Conservation (phyloP, 331 rosid genomes). For the Pyracantha coccinea region DNA sequence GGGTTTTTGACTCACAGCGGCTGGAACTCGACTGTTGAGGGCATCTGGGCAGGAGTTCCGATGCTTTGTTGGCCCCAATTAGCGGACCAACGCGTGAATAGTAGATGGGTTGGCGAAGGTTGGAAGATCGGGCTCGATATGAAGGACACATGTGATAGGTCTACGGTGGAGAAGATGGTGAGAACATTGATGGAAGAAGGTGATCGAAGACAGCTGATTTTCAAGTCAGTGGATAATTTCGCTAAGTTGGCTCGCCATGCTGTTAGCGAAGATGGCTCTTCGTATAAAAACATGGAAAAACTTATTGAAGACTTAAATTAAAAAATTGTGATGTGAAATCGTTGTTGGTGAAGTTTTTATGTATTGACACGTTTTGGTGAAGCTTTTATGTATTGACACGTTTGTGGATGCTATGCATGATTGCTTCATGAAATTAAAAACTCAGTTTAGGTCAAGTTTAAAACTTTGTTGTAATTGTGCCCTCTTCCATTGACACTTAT, state of each 20-base stretch:
- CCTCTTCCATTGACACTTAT: too few species aligned
- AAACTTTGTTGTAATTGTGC: too few species aligned
- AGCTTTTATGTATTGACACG: too few species aligned
- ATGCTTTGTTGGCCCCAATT: slow-evolving; percentile 5
- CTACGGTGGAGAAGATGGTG: background rate
- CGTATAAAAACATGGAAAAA: slow-evolving; percentile 4
- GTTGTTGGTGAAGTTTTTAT: too few species aligned
- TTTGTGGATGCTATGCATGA: too few species aligned
- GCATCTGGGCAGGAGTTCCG: background rate
- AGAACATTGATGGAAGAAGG: slow-evolving; percentile 1
- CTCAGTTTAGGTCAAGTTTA: too few species aligned
- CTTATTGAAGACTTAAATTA: background rate
- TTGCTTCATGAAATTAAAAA: too few species aligned
- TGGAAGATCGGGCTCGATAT: background rate
- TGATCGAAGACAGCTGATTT: background rate
- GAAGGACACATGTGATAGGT: background rate
- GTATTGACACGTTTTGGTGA: too few species aligned
- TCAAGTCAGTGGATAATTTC: background rate
- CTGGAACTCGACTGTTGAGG: slow-evolving; percentile 15
- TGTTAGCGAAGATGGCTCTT: slow-evolving; percentile 4
- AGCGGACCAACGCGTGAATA: background rate
- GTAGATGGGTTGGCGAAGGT: background rate
- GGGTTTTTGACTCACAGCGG: slow-evolving; percentile 12
- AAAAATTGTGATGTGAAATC: background rate
- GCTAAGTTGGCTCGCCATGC: background rate